Evolutionary conservation across 176 grass and related monocot genomes (phyloP).

Genomic region (Stipa capillata): DNA sequence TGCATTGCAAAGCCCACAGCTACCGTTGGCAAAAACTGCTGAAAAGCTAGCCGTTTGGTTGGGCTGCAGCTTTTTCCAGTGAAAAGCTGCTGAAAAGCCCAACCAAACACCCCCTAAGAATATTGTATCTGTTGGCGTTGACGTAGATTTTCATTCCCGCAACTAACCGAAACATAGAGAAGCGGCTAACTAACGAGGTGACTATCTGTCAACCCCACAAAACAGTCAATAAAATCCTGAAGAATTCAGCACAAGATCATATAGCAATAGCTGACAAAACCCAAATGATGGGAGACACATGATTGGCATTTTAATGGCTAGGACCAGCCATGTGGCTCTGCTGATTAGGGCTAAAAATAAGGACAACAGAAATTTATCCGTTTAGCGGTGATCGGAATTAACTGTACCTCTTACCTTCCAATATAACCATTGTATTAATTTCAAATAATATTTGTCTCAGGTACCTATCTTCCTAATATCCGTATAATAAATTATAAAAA

Average conservation of each 20-base stretch:
- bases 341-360: conserved; percentile 14
- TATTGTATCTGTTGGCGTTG: background rate
- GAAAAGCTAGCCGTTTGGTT: too few species aligned
- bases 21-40: too few species aligned
- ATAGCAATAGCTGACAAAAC: conserved; percentile 9
- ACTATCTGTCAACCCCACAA: background rate
- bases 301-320: conserved; percentile 13
- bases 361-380: conserved; percentile 6
- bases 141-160: background rate
- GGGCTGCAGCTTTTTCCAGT: too few species aligned
- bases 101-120: too few species aligned
- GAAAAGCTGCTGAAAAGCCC: too few species aligned
- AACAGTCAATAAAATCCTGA: background rate
- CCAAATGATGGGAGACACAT: conserved; percentile 16
- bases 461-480: too few species aligned
- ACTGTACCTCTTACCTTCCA: too few species aligned
- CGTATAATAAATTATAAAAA: too few species aligned
- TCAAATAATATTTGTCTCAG: too few species aligned
- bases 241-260: conserved; percentile 25
- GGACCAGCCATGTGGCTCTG: conserved; percentile 26
- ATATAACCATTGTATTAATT: too few species aligned
- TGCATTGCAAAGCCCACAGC: too few species aligned
- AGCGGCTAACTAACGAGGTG: background rate
- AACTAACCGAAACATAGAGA: background rate
- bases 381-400: too few species aligned